A percentile compares a stretch with the other conserved stretches of the same genome.
Conservation (phyloP, 2,329 filamentous ascomycete genomes). For the Tolypocladium ovalisporum region DNA sequence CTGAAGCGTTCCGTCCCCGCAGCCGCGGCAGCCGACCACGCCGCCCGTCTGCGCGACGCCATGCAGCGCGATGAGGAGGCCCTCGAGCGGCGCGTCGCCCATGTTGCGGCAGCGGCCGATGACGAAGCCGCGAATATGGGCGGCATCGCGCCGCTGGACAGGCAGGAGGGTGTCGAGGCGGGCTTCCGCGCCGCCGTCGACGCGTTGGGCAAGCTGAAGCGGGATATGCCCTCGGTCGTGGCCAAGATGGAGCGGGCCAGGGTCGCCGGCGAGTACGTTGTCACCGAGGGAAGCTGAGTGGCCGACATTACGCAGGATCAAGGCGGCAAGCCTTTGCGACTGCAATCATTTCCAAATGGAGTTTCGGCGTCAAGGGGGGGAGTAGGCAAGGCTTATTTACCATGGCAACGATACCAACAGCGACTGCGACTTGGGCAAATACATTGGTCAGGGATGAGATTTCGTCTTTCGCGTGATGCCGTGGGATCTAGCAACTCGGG, state of each 20-base stretch:
- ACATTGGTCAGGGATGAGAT: not conserved
- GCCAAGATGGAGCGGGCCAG: conserved; percentile 55
- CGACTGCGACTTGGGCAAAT: not conserved
- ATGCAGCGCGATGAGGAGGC: conserved; percentile 36
- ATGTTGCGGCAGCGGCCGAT: conserved; percentile 8
- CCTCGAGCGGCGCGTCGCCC: conserved; percentile 18
- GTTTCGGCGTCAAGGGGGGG: not conserved
- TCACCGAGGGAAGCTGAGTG: conserved; percentile 19
- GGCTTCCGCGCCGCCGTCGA: conserved; percentile 36
- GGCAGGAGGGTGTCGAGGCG: conserved; percentile 31
- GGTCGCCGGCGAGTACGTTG: conserved; percentile 47
- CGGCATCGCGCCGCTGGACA: conserved; percentile 24
- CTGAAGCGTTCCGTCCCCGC: conserved; percentile 44
- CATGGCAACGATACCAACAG: not conserved
- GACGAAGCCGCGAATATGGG: conserved; percentile 15
- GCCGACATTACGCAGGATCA: not conserved
- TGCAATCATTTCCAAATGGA: not conserved
- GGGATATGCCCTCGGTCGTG: conserved; percentile 49
- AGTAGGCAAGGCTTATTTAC: not conserved
- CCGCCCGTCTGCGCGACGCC: conserved; percentile 26
- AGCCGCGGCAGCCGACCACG: conserved; percentile 30
- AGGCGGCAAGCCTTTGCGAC: not conserved
- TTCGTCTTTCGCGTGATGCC: not conserved
- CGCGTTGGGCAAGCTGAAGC: conserved; percentile 41
- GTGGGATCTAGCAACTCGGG: not conserved